Base-by-base conservation (phyloP, 257 asterid genomes). In the Scutellaria barbata region DNA sequence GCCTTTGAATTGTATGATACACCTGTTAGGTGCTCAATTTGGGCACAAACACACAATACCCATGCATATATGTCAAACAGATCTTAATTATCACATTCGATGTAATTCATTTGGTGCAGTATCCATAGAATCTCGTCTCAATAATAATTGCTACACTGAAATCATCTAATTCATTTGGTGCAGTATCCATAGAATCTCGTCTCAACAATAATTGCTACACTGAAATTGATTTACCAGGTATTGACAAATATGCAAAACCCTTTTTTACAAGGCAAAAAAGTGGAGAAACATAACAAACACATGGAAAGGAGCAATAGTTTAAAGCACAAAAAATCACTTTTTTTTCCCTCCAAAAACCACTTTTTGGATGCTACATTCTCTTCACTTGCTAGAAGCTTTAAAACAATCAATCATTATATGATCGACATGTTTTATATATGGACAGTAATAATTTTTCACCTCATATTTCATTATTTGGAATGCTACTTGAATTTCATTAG, bases 341-440 rank as follows among this genome's bases (percentile, higher is more conserved):
- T 30, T 39, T 56, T 8, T 35, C 11, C 13, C 39, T 71, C 37
- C 55, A 60, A 56, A 59, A 17, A 45, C 74, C 71, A 66, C 79
- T 71, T 74, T 73, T 53, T 76, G 80, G 67, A 76, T 73, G 52
- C 50, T 83, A 80, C 66, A 69, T 64, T 72, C 74, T 33, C 41
- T 68, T 50, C 71, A 59, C 25, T 35, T 42, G 16, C 56, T 39
- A 39, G 33, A 60, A 60, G 33, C 8, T 35, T 14, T 18, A 30
- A 30, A 30, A 30, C 35, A 30, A 30, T 46, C 11, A 8, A 54
- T 18, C 60, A 22, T 12, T 30, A 30, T 2, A 30, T 3, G 35
- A 30, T 2, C 35, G 35, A 30, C 63, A 39, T 9, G 9, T 37
- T 61, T 61, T 25, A 18, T 11, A 8, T 10, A 57, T 5, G 45